Evolutionary conservation across 2,329 filamentous ascomycete genomes (phyloP).

Genomic region (Exophiala calicioides): DNA sequence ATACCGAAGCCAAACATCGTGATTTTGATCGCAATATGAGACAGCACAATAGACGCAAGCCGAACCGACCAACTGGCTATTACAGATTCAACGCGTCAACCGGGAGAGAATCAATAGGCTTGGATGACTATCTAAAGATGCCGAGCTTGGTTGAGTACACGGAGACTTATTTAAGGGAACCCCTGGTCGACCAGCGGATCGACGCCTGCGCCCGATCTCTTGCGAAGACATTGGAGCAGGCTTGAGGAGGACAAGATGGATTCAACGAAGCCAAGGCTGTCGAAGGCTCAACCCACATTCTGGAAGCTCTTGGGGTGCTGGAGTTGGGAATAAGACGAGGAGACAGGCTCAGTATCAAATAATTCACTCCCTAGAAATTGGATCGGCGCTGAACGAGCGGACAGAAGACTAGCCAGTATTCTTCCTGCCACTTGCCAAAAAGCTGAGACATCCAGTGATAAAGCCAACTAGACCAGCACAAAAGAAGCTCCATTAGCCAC

Average conservation of each 20-base stretch:
- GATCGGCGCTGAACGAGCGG: no score
- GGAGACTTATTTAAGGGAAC: conserved; percentile 17
- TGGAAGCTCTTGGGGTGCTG: no score
- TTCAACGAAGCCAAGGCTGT: no score
- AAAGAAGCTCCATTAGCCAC: not conserved
- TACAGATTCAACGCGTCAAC: conserved; percentile 23
- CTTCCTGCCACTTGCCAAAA: no score
- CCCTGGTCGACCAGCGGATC: conserved; percentile 13
- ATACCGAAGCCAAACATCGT: conserved; percentile 28
- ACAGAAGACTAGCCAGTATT: no score
- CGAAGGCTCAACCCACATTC: no score
- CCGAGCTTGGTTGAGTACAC: conserved; percentile 17
- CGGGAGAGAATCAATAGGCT: conserved; percentile 11
- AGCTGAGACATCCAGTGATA: no score
- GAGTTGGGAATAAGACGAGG: no score
- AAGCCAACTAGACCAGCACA: conserved; percentile 2
- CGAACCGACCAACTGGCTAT: conserved; percentile 12
- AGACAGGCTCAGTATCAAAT: no score
- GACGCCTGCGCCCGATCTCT: conserved; percentile 21
- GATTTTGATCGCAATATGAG: conserved; percentile 27
- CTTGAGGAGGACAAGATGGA: no score
- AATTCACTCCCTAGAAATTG: no score
- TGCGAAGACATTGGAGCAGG: conserved; percentile 8
- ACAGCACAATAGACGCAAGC: conserved; percentile 17
- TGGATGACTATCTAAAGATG: conserved; percentile 24